Evolutionary conservation across 176 grass and related monocot species (phyloP).

Genomic region (Triticum dicoccoides): DNA sequence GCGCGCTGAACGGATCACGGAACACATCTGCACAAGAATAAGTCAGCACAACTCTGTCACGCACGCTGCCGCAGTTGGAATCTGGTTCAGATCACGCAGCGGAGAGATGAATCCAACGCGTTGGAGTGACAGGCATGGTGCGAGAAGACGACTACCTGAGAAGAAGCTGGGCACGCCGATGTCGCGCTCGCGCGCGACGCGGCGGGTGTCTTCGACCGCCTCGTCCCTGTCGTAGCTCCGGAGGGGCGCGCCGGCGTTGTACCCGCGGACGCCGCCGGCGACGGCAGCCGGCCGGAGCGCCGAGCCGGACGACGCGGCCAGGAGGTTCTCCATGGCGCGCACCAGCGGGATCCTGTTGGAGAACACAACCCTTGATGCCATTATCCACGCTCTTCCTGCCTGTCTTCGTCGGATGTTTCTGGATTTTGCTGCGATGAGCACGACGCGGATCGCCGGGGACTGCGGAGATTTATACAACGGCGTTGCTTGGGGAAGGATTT

Average conservation of each 20-base stretch:
- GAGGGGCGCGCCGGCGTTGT: constrained; percentile 51
- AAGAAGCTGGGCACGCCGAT: constrained; percentile 32
- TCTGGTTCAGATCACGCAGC: no score
- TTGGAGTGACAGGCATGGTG: no score
- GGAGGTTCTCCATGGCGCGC: constrained; percentile 53
- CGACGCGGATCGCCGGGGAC: neutral
- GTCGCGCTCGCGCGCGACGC: neutral
- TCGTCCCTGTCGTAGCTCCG: constrained; percentile 31
- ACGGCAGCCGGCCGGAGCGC: constrained; percentile 22
- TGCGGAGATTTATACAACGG: neutral
- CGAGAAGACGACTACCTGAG: constrained; percentile 50
- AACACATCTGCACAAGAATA: constrained; percentile 43
- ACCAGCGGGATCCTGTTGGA: constrained; percentile 40
- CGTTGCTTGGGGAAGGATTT: constrained; percentile 28
- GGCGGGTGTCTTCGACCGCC: neutral
- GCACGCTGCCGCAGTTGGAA: neutral
- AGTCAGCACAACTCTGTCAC: neutral
- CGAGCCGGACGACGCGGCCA: neutral
- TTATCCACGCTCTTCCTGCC: neutral
- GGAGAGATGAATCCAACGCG: no score
- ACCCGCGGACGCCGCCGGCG: constrained; percentile 14
- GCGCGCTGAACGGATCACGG: constrained; percentile 57
- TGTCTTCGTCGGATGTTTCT: neutral
- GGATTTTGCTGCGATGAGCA: neutral
- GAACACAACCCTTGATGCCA: constrained; percentile 47